Conservation (phyloP, 2,329 filamentous ascomycete species). For the Pochonia chlamydosporia region DNA sequence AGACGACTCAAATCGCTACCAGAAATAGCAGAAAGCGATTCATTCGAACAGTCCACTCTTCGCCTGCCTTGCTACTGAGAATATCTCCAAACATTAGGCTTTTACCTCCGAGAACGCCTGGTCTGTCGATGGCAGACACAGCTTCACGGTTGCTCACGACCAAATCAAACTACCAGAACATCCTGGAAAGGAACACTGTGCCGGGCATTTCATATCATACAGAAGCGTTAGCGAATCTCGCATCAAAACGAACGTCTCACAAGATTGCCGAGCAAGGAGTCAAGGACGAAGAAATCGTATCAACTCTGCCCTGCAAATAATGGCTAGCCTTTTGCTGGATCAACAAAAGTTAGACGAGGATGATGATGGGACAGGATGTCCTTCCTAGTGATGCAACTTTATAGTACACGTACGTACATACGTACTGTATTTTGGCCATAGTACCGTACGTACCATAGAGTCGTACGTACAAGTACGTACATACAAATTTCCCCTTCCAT, state of each 20-base stretch:
- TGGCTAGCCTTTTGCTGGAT: conserved; percentile 76
- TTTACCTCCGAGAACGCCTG: conserved; percentile 59
- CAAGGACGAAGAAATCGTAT: conserved; percentile 92
- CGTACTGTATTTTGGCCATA: too few relatives aligned
- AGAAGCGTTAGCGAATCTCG: conserved; percentile 86
- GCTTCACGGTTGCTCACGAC: conserved; percentile 75
- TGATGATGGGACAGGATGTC: conserved; percentile 41
- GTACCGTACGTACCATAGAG: too few relatives aligned
- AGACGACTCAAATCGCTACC: conserved; percentile 50
- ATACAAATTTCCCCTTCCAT: too few relatives aligned
- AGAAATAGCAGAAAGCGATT: conserved; percentile 66
- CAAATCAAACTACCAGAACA: conserved; percentile 98
- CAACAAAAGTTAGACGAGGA: conserved; percentile 34
- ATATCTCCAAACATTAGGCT: conserved; percentile 96
- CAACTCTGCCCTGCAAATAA: conserved; percentile 87
- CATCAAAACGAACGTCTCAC: conserved; percentile 93
- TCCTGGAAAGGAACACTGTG: conserved; percentile 85
- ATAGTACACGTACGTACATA: too few relatives aligned
- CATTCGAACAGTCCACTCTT: conserved; percentile 67
- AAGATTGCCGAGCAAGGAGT: conserved; percentile 98
- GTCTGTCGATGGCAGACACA: conserved; percentile 51
- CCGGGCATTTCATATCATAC: conserved; percentile 88
- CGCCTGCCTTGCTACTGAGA: conserved; percentile 77
- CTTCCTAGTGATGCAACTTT: too few relatives aligned
- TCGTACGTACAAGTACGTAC: too few relatives aligned